These are phyloP conservation scores for Chenopodium berlandieri DNA, from an alignment of 148 eudicot genomes.

Conservation along the genomic window DNA sequence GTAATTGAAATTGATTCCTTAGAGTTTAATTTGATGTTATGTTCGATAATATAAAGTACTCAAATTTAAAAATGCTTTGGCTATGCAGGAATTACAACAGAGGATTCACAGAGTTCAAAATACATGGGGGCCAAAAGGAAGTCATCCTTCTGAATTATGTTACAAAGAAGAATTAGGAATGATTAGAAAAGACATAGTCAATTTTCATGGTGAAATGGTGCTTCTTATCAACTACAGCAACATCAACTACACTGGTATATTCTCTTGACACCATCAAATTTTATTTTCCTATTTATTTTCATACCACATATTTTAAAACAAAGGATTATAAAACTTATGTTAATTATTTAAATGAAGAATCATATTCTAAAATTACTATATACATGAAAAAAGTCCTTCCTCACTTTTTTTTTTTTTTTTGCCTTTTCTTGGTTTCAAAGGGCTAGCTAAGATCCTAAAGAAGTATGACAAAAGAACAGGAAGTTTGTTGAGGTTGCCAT, in stretches of 20 bases:
- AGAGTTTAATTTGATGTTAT: too few relatives aligned
- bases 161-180: slow-evolving; percentile 56
- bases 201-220: slow-evolving; percentile 94
- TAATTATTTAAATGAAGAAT: slow-evolving; percentile 16
- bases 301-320: neutral
- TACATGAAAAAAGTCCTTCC: neutral
- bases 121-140: slow-evolving; percentile 48
- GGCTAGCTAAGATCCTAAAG: slow-evolving; percentile 81
- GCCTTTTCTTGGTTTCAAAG: slow-evolving; percentile 27
- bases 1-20: too few relatives aligned
- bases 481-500: slow-evolving; percentile 53
- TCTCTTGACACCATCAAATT: slow-evolving; percentile 1
- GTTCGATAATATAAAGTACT: too few relatives aligned
- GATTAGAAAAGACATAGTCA: slow-evolving; percentile 68
- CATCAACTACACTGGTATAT: slow-evolving; percentile 72
- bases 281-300: neutral
- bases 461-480: slow-evolving; percentile 85
- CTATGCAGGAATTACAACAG: slow-evolving; percentile 62
- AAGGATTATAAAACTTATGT: too few relatives aligned
- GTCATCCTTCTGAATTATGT: slow-evolving; percentile 38
- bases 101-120: slow-evolving; percentile 49
- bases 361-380: neutral
- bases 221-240: slow-evolving; percentile 79
- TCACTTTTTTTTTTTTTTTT: neutral
- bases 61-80: too few relatives aligned